These are phyloP conservation scores for Jaapia argillacea DNA, from an alignment of 768 basidiomycete species.

Conservation along the genomic window DNA sequence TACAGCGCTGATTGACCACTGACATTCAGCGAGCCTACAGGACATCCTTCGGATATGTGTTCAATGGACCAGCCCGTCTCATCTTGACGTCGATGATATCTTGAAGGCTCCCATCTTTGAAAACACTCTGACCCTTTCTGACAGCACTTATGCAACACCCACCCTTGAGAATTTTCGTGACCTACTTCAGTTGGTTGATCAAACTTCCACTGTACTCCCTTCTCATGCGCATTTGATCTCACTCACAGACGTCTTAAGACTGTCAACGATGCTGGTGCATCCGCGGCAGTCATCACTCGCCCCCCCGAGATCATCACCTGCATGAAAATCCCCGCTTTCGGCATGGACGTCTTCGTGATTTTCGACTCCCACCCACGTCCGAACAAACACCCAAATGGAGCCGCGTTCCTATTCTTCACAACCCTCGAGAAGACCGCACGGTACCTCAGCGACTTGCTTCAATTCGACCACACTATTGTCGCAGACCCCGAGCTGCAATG, in stretches of 20 bases:
- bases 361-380: conserved; percentile 64
- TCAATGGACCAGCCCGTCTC: conserved; percentile 39
- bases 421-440: conserved; percentile 32
- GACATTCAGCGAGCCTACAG: conserved; percentile 24
- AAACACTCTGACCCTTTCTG: conserved; percentile 23
- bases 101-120: conserved; percentile 37
- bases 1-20: too few species aligned
- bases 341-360: conserved; percentile 35
- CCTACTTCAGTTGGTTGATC: conserved; percentile 18
- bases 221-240: too few species aligned
- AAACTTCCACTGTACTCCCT: too few species aligned
- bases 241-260: too few species aligned
- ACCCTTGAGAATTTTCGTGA: conserved; percentile 25
- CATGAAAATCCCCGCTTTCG: conserved; percentile 21
- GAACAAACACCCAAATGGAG: conserved; percentile 46
- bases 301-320: conserved; percentile 65
- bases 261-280: conserved; percentile 12
- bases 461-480: conserved; percentile 35
- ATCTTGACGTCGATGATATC: conserved; percentile 49
- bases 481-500: conserved; percentile 38
- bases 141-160: conserved; percentile 28
- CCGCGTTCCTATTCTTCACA: conserved; percentile 45
- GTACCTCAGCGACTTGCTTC: conserved; percentile 37
- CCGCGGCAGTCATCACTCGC: conserved; percentile 50
- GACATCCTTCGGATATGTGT: conserved; percentile 47